Conservation (phyloP, 176 grass and related monocot species). For the Oryza glaberrima region DNA sequence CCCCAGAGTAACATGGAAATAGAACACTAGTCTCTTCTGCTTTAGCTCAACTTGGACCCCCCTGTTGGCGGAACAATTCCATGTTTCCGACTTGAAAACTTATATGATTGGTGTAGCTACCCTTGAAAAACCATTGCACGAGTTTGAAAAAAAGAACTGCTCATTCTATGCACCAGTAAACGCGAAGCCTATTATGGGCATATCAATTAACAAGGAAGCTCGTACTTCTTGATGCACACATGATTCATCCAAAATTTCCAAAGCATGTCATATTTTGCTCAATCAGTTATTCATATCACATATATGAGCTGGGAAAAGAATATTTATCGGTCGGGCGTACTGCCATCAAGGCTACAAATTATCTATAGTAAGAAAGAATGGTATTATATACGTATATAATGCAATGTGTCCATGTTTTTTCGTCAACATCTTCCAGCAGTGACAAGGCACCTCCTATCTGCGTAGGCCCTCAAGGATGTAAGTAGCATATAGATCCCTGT, state of each 20-base stretch:
- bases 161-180: neutral
- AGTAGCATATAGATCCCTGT: constrained; percentile 58
- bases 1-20: no score
- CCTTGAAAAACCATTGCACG: neutral
- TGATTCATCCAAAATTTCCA: constrained; percentile 1
- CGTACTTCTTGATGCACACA: neutral
- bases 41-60: neutral
- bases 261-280: constrained; percentile 1
- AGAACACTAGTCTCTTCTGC: neutral
- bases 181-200: neutral
- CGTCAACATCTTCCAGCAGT: constrained; percentile 8
- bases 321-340: neutral
- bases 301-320: neutral
- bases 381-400: neutral
- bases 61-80: neutral
- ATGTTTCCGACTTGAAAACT: neutral
- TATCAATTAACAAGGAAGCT: neutral
- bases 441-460: constrained; percentile 41
- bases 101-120: neutral
- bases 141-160: neutral
- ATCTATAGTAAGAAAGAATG: constrained; percentile 2
- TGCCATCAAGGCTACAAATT: neutral
- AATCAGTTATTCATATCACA: neutral
- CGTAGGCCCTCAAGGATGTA: constrained; percentile 64
- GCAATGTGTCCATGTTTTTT: neutral